Conservation (phyloP, 2,329 filamentous ascomycete species). For the Colletotrichum truncatum region DNA sequence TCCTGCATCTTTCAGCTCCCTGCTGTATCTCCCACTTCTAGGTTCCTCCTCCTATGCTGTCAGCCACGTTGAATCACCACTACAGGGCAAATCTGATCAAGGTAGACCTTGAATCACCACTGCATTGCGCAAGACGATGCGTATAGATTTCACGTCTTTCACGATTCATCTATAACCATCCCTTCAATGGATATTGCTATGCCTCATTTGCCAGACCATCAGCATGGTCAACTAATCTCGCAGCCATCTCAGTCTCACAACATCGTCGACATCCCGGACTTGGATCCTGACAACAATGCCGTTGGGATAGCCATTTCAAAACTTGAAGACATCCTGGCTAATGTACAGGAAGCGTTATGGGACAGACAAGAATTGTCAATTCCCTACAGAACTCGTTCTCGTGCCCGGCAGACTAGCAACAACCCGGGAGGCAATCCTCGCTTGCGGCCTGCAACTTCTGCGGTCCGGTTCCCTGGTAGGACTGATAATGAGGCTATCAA, state of each 20-base stretch:
- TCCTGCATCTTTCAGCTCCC: not conserved
- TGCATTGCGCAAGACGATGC: no score
- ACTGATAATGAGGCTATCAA: slow-evolving; percentile 57
- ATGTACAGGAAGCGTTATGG: slow-evolving; percentile 58
- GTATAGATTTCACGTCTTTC: no score
- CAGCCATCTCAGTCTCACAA: slow-evolving; percentile 3
- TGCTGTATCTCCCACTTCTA: not conserved
- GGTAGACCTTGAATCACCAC: no score
- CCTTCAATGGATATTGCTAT: slow-evolving; percentile 28
- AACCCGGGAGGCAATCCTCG: not conserved
- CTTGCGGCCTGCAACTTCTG: not conserved
- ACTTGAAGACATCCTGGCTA: slow-evolving; percentile 65
- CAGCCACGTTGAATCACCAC: no score
- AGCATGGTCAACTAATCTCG: slow-evolving; percentile 12
- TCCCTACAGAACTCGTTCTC: slow-evolving; percentile 49
- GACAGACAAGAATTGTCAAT: slow-evolving; percentile 56
- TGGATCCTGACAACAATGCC: slow-evolving; percentile 13
- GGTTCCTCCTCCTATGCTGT: not conserved
- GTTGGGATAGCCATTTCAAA: slow-evolving; percentile 52
- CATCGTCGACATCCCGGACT: slow-evolving; percentile 19
- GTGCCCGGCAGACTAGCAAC: not conserved
- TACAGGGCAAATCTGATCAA: no score
- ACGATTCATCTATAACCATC: no score
- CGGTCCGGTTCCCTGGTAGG: slow-evolving; percentile 57
- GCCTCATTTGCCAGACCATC: not conserved